Conservation (phyloP, 345 rosid genomes). For the Dipteronia sinensis region DNA sequence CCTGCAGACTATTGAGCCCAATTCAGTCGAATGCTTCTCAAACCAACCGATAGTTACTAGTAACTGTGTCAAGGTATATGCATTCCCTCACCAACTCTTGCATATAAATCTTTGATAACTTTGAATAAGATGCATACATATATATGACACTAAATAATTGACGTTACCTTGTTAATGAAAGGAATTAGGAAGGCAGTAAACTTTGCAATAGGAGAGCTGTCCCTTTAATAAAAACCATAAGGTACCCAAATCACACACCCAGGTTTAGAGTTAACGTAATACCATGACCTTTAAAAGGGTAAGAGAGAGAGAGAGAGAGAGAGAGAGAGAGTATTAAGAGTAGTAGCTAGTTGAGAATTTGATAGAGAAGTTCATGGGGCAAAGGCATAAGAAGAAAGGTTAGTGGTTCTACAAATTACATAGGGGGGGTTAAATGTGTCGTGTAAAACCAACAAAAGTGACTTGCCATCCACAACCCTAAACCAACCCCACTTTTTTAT, state of each 20-base stretch:
- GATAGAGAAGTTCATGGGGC: slow-evolving; percentile 30
- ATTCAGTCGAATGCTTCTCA: no score
- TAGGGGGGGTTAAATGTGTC: slow-evolving; percentile 44
- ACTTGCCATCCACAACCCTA: slow-evolving; percentile 69
- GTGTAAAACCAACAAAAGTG: slow-evolving; percentile 80
- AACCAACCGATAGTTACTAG: neutral
- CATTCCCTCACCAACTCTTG: slow-evolving; percentile 1
- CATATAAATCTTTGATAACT: neutral
- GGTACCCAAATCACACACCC: slow-evolving; percentile 26
- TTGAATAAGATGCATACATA: slow-evolving; percentile 1
- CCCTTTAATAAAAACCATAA: slow-evolving; percentile 35
- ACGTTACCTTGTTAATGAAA: slow-evolving; percentile 28
- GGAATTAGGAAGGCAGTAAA: slow-evolving; percentile 39
- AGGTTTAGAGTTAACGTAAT: slow-evolving; percentile 49
- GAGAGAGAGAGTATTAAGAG: slow-evolving; percentile 1
- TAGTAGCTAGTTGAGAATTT: slow-evolving; percentile 17
- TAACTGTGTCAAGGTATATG: neutral
- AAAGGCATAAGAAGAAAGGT: slow-evolving; percentile 35
- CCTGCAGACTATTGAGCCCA: neutral
- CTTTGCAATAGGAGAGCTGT: slow-evolving; percentile 49
- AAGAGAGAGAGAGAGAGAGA: neutral
- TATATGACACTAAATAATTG: slow-evolving; percentile 12
- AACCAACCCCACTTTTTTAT: slow-evolving; percentile 57
- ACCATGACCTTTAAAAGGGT: slow-evolving; percentile 35
- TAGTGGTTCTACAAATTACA: slow-evolving; percentile 35